phyloP scores from a whole-genome alignment of 352 stramenopile genomes.

The Phytopythium delawarense region DNA sequence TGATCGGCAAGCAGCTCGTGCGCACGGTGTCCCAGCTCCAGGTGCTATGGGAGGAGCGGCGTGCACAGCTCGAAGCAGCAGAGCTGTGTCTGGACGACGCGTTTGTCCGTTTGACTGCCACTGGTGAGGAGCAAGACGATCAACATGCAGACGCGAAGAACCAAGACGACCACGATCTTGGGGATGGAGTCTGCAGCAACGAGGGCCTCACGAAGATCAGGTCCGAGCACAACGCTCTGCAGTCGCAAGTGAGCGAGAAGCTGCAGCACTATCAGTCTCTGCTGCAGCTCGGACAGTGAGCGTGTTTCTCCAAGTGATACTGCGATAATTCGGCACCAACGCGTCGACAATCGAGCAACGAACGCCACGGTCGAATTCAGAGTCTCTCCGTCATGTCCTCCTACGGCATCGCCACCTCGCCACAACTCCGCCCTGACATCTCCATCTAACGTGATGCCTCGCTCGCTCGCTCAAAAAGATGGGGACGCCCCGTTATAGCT shows the following conservation, averaged over 20 bases:
- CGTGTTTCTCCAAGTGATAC: neutral
- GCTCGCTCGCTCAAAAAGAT: constrained; percentile 6
- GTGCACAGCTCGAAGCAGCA: constrained; percentile 12
- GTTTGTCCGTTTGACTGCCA: neutral
- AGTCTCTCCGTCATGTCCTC: neutral
- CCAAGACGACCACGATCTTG: neutral
- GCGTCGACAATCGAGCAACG: neutral
- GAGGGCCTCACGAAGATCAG: constrained; percentile 9
- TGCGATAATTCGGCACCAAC: neutral
- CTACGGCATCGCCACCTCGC: neutral
- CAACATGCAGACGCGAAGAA: neutral
- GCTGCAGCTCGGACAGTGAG: neutral
- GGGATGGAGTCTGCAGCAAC: constrained; percentile 6
- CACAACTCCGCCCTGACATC: neutral
- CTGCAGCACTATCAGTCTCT: constrained; percentile 27
- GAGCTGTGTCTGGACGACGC: constrained; percentile 9
- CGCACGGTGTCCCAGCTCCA: constrained; percentile 64
- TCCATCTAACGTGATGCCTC: constrained; percentile 1
- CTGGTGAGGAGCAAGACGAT: neutral
- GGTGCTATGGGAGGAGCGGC: constrained; percentile 42
- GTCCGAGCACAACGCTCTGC: constrained; percentile 32
- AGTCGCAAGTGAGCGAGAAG: constrained; percentile 31
- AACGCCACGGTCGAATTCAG: neutral
- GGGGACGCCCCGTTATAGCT: constrained; percentile 8
- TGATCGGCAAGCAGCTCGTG: constrained; percentile 60